Base-by-base conservation (phyloP, 2,329 filamentous ascomycete species). In the Erysiphe neolycopersici region DNA sequence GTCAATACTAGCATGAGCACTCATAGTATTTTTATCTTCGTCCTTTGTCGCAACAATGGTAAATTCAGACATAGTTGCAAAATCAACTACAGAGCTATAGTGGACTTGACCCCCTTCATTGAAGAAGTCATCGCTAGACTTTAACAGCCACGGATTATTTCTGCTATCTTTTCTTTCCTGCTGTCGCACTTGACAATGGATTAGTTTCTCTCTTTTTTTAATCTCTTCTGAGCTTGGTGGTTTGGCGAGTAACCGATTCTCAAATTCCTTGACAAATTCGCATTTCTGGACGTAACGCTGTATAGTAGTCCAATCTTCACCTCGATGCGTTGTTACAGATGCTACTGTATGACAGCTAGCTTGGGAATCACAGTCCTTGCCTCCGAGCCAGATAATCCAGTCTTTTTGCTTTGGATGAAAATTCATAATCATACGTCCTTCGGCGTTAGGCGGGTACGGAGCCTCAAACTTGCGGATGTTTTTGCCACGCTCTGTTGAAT, bases 21-120 rank as follows among this genome's bases (percentile, higher is more conserved):
- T 75, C 47, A 94, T 64, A 1, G 71, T 78, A 35, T 76, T 65
- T 44, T 71, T 65, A 33, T 79, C 73, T 30, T 73, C 64, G 47
- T 70, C 64, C 40, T 68, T 69, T 5, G 77, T 76, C 1, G 85
- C 85, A 42, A 93, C 78, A 35, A 98, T 73, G 54, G 98, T 89
- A 58, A 93, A 98, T 57, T 98, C 89, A 35, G 79, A 77, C 87
- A 94, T 95, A 5, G 79, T 91, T 2, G 84, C 87, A 59, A 92
- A 95, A 51, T 79, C 77, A 51, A 78, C 73, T 37, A 93, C 79
- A 47, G 85, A 69, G 19, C 71, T 66, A 56, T 79, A 74, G 46
- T 73, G 67, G 18, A 72, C 63, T 13, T 64, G 63, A 51, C 75
- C 68, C 48, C 73, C 67, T 43, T 76, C 68, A 12, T 64, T 62